These are phyloP conservation scores for Aspergillus sp. DNA, from an alignment of 2,329 filamentous ascomycete genomes.

Conservation along the genomic window DNA sequence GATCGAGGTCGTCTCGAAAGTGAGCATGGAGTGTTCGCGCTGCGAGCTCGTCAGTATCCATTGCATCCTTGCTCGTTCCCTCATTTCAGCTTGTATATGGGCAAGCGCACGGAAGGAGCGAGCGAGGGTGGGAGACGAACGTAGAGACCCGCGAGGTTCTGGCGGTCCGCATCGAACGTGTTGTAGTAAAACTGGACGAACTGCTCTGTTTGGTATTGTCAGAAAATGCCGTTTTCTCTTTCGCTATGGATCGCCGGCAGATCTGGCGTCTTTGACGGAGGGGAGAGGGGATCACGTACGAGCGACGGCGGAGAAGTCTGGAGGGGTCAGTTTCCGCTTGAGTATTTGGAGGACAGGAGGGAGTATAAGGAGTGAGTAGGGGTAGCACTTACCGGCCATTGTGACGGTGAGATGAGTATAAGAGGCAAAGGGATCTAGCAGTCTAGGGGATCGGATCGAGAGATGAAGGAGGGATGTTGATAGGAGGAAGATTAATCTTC, in stretches of 20 bases:
- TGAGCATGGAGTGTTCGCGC: constrained; percentile 82
- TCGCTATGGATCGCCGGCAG: background rate
- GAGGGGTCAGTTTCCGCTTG: constrained; percentile 7
- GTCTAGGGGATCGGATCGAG: constrained; percentile 7
- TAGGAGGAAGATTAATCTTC: background rate
- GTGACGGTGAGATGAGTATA: constrained; percentile 12
- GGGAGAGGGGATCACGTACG: constrained; percentile 21
- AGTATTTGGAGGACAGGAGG: background rate
- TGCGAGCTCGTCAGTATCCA: constrained; percentile 30
- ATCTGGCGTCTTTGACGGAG: constrained; percentile 1
- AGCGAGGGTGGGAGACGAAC: constrained; percentile 50
- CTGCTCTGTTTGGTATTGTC: constrained; percentile 51
- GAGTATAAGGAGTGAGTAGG: too few relatives aligned
- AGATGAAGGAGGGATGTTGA: background rate
- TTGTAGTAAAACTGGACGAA: constrained; percentile 89
- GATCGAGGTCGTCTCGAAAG: constrained; percentile 66
- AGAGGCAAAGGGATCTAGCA: constrained; percentile 6
- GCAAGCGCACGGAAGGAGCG: too few relatives aligned
- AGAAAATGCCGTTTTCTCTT: constrained; percentile 6
- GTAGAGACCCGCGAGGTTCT: constrained; percentile 61
- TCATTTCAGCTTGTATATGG: too few relatives aligned
- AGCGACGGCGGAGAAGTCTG: constrained; percentile 32
- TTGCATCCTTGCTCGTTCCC: constrained; percentile 1
- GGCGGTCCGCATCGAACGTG: constrained; percentile 68
- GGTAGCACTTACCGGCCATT: constrained; percentile 25